A percentile compares a stretch with the other conserved stretches of the same genome.
Evolutionary conservation across 73 alveolate species (phyloP).

Genomic region (Stentor coeruleus): DNA sequence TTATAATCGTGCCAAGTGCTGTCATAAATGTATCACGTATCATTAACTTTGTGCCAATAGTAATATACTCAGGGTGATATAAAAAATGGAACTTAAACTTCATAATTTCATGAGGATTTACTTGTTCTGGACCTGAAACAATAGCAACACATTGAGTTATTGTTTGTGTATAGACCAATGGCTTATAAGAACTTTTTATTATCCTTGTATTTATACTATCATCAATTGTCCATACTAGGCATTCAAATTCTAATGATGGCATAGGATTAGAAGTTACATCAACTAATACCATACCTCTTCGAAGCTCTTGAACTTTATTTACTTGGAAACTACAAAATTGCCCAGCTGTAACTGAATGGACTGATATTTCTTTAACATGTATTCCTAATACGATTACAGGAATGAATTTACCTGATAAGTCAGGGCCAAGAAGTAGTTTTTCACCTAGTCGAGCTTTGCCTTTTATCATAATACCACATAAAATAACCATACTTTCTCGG

Average conservation of each 20-base stretch:
- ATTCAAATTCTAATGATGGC: constrained; percentile 9
- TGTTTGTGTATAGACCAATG: constrained; percentile 19
- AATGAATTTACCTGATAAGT: neutral
- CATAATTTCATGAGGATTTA: neutral
- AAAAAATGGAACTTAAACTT: neutral
- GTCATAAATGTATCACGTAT: constrained; percentile 21
- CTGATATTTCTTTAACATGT: constrained; percentile 12
- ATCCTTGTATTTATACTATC: neutral
- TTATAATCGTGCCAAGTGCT: constrained; percentile 21
- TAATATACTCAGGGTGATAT: constrained; percentile 18
- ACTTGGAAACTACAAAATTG: constrained; percentile 20
- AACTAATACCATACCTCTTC: constrained; percentile 26
- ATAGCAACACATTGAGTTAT: neutral
- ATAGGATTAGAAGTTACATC: neutral
- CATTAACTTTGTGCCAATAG: neutral
- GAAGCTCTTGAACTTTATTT: neutral
- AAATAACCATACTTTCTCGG: neutral
- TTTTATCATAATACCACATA: constrained; percentile 2
- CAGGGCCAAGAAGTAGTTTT: constrained; percentile 29
- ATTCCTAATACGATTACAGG: neutral
- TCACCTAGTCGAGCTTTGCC: neutral
- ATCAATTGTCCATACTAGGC: constrained; percentile 17
- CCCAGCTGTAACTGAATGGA: constrained; percentile 20
- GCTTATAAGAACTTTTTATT: neutral
- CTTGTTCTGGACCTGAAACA: neutral